phyloP scores from a whole-genome alignment of 495 filamentous ascomycete genomes.

The Aspergillus affinis region DNA sequence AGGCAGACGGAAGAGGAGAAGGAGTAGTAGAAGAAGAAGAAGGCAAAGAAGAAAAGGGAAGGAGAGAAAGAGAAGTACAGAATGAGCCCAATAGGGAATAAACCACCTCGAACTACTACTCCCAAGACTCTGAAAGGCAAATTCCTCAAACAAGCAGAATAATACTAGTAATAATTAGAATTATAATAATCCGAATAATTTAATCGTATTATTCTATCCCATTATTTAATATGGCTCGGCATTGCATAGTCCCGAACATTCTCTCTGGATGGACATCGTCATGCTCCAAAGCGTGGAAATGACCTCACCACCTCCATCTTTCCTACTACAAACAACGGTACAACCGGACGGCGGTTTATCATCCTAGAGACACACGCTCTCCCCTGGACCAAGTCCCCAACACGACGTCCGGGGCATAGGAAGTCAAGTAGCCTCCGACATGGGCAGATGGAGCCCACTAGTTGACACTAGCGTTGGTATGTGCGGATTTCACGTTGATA shows the following conservation, averaged over 20 bases:
- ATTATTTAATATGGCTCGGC: not conserved
- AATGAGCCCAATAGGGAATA: not conserved
- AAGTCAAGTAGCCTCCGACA: slow-evolving; percentile 1
- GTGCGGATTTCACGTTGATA: slow-evolving; percentile 9
- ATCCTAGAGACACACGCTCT: too few species aligned
- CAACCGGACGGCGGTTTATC: too few species aligned
- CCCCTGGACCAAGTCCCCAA: too few species aligned
- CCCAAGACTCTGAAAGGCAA: not conserved
- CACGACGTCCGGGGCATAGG: not conserved
- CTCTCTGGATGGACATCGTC: not conserved
- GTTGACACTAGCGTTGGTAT: slow-evolving; percentile 12
- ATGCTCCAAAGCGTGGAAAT: not conserved
- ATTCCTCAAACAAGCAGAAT: not conserved
- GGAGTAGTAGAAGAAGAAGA: not conserved
- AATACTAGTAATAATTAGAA: too few species aligned
- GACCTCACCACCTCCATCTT: not conserved
- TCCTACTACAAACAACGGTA: too few species aligned
- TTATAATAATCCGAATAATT: not conserved
- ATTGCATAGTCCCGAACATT: not conserved
- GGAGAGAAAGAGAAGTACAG: not conserved
- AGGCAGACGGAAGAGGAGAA: not conserved
- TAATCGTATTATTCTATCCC: not conserved
- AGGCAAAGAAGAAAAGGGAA: not conserved
- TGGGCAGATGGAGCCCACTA: slow-evolving; percentile 12
- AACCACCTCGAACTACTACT: not conserved